These are phyloP conservation scores for Leptodontidium sp. DNA, from an alignment of 2,329 filamentous ascomycete species.

Conservation along the genomic window DNA sequence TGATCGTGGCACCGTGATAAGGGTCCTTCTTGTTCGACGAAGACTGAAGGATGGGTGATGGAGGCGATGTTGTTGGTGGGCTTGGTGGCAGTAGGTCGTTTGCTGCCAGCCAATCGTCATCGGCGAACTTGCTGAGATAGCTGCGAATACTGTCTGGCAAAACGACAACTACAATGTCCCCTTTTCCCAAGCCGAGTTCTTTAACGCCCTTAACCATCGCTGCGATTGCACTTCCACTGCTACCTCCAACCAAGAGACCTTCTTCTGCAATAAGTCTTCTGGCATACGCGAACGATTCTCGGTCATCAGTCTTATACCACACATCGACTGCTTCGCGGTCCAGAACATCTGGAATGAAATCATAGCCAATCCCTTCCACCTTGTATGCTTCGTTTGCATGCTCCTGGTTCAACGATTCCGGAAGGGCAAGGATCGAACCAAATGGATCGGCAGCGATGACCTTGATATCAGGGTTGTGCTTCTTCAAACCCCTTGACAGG, in stretches of 20 bases:
- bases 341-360: constrained; percentile 95
- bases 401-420: constrained; percentile 80
- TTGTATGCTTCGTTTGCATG: constrained; percentile 89
- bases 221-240: constrained; percentile 89
- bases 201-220: constrained; percentile 80
- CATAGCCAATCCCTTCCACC: constrained; percentile 98
- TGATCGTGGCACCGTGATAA: constrained; percentile 81
- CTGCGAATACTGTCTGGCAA: constrained; percentile 96
- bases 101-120: constrained; percentile 98
- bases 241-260: constrained; percentile 91
- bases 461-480: constrained; percentile 86
- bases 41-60: constrained; percentile 50
- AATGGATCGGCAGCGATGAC: constrained; percentile 92
- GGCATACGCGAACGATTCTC: constrained; percentile 90
- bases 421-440: constrained; percentile 89
- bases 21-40: constrained; percentile 62
- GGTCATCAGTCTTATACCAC: constrained; percentile 98
- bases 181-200: constrained; percentile 79
- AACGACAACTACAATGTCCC: constrained; percentile 89
- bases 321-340: constrained; percentile 82
- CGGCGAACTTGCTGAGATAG: constrained; percentile 97
- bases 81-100: constrained; percentile 84
- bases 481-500: constrained; percentile 82
- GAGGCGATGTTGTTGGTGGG: constrained; percentile 54
- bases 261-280: constrained; percentile 92